Evolutionary conservation across 345 rosid genomes (phyloP), one percentile per base, ranked within the genome.

Genomic region (Salix koriyanagi): DNA sequence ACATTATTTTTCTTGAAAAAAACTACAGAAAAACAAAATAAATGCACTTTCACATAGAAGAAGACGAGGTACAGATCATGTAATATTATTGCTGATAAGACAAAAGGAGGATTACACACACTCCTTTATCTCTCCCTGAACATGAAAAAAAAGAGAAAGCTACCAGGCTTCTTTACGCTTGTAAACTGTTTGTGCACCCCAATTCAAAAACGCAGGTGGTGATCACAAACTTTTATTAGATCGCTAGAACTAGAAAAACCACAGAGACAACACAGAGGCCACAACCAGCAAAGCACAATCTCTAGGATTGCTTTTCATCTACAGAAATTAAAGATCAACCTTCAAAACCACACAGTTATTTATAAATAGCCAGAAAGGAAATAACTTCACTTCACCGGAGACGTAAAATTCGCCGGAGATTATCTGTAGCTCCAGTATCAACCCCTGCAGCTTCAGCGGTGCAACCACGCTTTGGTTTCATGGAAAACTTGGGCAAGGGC

Each of bases 361-460:
- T 36, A 36, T 36, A 36, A 5, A 36, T 42, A 42, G 46, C 46
- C 56, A 1, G 1, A 66, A 16, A 0, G 48, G 65, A 82, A 69
- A 54, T 46, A 41, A 36, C 23, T 19, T 10, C 32, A 7, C 54
- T 64, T 90, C 88, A 91, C 69, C 81, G 88, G 84, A 93, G 88
- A 77, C 89, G 92, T 70, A 90, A 79, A 58, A 90, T 84, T 56
- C 94, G 88, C 50, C 92, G 89, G 87, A 84, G 92, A 74, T 81
- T 80, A 71, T 89, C 90, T 7, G 92, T 81, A 34, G 94, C 92
- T 44, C 90, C 91, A 56, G 80, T 79, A 8, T 85, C 92, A n/a
- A 83, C 75, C 2, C 81, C 89, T 2, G 86, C 87, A 4, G 81
- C 84, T 69, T 77, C 79, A 14, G 75, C 76, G 5, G 81, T 74